phyloP scores from a whole-genome alignment of 768 basidiomycete species.

The Inosperma sp. region DNA sequence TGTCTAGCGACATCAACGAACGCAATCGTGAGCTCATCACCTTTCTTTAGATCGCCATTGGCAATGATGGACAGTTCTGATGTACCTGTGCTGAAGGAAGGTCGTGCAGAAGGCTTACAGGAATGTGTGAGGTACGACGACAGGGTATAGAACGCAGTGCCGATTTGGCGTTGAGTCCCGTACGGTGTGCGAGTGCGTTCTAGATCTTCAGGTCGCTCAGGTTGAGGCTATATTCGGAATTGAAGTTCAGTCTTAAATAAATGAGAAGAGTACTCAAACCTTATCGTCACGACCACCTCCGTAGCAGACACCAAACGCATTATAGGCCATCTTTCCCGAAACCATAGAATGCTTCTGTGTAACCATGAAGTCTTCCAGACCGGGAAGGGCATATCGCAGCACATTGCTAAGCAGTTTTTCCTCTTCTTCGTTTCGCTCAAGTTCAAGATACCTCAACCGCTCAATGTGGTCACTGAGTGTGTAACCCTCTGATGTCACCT shows the following conservation, averaged over 20 bases:
- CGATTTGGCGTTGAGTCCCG: constrained; percentile 73
- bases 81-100: constrained; percentile 62
- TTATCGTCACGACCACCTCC: constrained; percentile 64
- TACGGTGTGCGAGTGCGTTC: constrained; percentile 74
- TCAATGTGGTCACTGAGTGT: constrained; percentile 73
- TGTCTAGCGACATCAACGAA: constrained; percentile 66
- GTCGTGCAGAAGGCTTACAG: constrained; percentile 62
- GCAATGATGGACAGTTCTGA: constrained; percentile 70
- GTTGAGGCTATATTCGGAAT: not conserved
- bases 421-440: constrained; percentile 47
- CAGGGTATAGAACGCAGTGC: constrained; percentile 68
- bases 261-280: constrained; percentile 34
- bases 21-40: constrained; percentile 72
- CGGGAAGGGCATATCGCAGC: constrained; percentile 58
- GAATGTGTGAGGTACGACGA: constrained; percentile 79
- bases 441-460: constrained; percentile 62
- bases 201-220: constrained; percentile 65
- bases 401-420: constrained; percentile 47
- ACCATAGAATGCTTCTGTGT: constrained; percentile 58
- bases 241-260: not conserved
- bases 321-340: constrained; percentile 70
- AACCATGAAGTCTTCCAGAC: constrained; percentile 65
- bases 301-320: constrained; percentile 69
- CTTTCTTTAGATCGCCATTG: constrained; percentile 59
- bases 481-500: constrained; percentile 45